These are phyloP conservation scores for Candida germanica DNA, from an alignment of 805 yeast genomes.

Conservation along the genomic window DNA sequence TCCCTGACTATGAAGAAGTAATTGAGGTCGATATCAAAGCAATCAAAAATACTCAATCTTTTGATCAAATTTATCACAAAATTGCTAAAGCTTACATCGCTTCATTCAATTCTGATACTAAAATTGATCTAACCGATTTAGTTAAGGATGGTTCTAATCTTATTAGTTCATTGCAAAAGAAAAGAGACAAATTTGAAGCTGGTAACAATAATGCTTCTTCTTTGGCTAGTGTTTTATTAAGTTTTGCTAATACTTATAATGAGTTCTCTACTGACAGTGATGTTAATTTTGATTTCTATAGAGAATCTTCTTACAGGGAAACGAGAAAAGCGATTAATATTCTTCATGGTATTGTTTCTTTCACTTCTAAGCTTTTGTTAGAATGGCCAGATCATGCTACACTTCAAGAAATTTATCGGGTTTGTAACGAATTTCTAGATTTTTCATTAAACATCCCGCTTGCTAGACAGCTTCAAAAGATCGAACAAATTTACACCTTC, in stretches of 20 bases:
- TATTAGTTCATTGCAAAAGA: slow-evolving; percentile 2
- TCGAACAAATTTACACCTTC: slow-evolving; percentile 82
- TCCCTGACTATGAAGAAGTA: slow-evolving; percentile 83
- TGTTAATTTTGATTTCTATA: slow-evolving; percentile 53
- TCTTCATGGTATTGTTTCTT: slow-evolving; percentile 25
- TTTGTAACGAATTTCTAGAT: slow-evolving; percentile 61
- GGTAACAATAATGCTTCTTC: slow-evolving; percentile 7
- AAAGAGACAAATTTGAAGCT: slow-evolving; percentile 7
- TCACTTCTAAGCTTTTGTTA: slow-evolving; percentile 44
- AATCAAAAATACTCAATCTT: slow-evolving; percentile 19
- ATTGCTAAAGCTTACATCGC: slow-evolving; percentile 50
- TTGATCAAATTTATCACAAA: slow-evolving; percentile 46
- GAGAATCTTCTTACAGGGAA: slow-evolving; percentile 58
- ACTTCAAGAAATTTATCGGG: slow-evolving; percentile 59
- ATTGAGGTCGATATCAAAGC: slow-evolving; percentile 21
- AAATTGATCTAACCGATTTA: slow-evolving; percentile 21
- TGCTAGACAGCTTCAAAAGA: slow-evolving; percentile 71
- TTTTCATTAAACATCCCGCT: slow-evolving; percentile 69
- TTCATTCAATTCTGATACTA: slow-evolving; percentile 29
- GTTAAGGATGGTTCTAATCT: slow-evolving; percentile 38
- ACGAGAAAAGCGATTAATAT: slow-evolving; percentile 55
- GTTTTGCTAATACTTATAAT: slow-evolving; percentile 15
- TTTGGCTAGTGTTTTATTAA: slow-evolving; percentile 2
- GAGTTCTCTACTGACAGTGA: slow-evolving; percentile 8
- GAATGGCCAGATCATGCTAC: slow-evolving; percentile 98